Base-by-base conservation (phyloP, 1,139 yeast species). In the Debaryomyces udenii region DNA sequence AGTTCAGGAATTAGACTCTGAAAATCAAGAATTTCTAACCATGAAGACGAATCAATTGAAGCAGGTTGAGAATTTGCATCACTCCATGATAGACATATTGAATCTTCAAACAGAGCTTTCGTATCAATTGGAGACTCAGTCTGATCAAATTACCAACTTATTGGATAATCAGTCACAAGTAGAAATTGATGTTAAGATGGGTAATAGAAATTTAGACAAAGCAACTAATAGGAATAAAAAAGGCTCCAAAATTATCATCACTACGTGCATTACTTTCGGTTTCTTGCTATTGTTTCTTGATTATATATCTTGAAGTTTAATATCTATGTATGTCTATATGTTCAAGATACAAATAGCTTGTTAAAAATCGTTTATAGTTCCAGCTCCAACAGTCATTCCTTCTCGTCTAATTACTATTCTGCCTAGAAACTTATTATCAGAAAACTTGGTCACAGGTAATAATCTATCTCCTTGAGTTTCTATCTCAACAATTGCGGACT, bases 321-420 rank as follows among this genome's bases (percentile, higher is more conserved):
- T 20, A 15, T 22, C 15, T 10, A 32, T 32, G 13, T 15, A 27
- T n/a, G 29, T 34, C 27, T 28, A 18, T 17, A 23, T 20, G 24
- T 26, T 15, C 17, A 30, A 31, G 16, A 24, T 31, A 31, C 11
- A 29, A 17, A 24, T 9, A 27, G 13, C 9, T 18, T 11, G n/a
- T 37, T 42, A 43, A 37, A 42, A 39, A 35, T 62, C 61, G 14
- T 58, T 41, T 30, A 83, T 81, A 2, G 71, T 73, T 22, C 98
- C 98, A 0, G 97, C 96, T 7, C 96, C 98, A 37, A 93, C 77
- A 0, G 97, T 89, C 22, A 71, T 58, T 2, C 98, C 97, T 52
- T 88, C 96, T 53, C 85, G 81, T 56, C 99, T 81, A 34, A 93
- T 64, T 6, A 94, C 93, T 17, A 93, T 70, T 53, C 96, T 76